phyloP scores from a whole-genome alignment of 2,329 filamentous ascomycete species.

The Cordyceps cateniannulata region DNA sequence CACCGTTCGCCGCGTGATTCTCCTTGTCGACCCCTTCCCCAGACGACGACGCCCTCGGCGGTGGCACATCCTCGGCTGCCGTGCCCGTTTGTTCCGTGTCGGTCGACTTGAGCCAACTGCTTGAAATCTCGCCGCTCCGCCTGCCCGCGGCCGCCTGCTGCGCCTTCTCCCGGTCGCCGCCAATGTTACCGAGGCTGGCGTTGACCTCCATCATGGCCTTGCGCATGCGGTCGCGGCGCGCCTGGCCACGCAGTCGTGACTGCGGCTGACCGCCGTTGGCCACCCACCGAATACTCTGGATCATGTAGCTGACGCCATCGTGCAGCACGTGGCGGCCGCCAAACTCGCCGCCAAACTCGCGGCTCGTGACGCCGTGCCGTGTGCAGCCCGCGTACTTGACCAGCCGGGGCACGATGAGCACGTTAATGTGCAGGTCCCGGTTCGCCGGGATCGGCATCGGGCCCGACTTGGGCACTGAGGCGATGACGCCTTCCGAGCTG shows the following conservation, averaged over 20 bases:
- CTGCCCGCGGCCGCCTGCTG: constrained; percentile 20
- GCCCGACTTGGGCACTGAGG: constrained; percentile 48
- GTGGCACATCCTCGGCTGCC: constrained; percentile 13
- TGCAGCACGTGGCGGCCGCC: constrained; percentile 47
- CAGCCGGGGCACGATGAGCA: constrained; percentile 75
- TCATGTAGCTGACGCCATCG: constrained; percentile 84
- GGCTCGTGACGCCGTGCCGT: constrained; percentile 74
- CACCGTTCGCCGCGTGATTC: constrained; percentile 25
- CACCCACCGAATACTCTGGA: constrained; percentile 78
- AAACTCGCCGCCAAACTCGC: constrained; percentile 61
- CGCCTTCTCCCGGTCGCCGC: constrained; percentile 20
- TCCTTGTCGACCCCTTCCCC: constrained; percentile 40
- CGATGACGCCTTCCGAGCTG: constrained; percentile 38
- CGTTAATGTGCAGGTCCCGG: constrained; percentile 78
- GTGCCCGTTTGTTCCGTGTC: constrained; percentile 15
- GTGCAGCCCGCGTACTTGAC: constrained; percentile 69
- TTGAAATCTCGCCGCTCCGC: constrained; percentile 25
- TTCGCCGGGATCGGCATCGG: constrained; percentile 59
- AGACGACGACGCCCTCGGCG: constrained; percentile 17
- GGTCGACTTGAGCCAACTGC: constrained; percentile 27
- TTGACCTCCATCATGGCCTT: constrained; percentile 49
- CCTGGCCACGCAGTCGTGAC: constrained; percentile 49
- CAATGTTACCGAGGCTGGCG: constrained; percentile 26
- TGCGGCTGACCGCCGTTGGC: constrained; percentile 62
- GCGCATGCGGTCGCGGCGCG: constrained; percentile 48